phyloP scores from a whole-genome alignment of 352 stramenopile species.

The Globisporangium barbulae region DNA sequence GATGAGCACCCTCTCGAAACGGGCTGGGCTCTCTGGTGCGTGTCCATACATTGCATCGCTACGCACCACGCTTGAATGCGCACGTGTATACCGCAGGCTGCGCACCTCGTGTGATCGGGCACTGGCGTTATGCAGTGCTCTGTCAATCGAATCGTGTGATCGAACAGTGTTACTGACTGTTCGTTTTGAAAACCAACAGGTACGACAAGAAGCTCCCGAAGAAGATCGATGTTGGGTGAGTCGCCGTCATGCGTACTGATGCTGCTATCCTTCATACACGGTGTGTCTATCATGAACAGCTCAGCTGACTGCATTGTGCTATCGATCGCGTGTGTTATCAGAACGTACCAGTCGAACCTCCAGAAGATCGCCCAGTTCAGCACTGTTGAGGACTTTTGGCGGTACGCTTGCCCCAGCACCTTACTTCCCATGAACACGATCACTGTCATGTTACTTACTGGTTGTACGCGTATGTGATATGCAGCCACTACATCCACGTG shows the following conservation, averaged over 20 bases:
- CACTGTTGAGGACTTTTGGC: slow-evolving; percentile 93
- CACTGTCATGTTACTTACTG: not conserved
- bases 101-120: too few species aligned
- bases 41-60: not conserved
- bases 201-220: slow-evolving; percentile 94
- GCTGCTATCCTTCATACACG: not conserved
- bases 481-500: slow-evolving; percentile 90
- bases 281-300: slow-evolving; percentile 1
- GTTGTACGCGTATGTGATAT: not conserved
- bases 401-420: slow-evolving; percentile 30
- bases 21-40: slow-evolving; percentile 86
- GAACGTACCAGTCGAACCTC: slow-evolving; percentile 78
- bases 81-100: not conserved
- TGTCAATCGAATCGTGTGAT: slow-evolving; percentile 1
- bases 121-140: slow-evolving; percentile 2
- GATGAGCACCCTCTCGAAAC: slow-evolving; percentile 87
- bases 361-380: slow-evolving; percentile 89
- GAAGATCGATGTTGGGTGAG: slow-evolving; percentile 85
- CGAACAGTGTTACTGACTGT: not conserved
- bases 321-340: slow-evolving; percentile 16
- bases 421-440: not conserved
- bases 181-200: slow-evolving; percentile 40
- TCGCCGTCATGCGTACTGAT: not conserved
- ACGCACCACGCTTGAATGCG: not conserved
- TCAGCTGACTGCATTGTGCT: slow-evolving; percentile 2